phyloP scores from a whole-genome alignment of 345 rosid genomes.

The Atalantia buxifolia region DNA sequence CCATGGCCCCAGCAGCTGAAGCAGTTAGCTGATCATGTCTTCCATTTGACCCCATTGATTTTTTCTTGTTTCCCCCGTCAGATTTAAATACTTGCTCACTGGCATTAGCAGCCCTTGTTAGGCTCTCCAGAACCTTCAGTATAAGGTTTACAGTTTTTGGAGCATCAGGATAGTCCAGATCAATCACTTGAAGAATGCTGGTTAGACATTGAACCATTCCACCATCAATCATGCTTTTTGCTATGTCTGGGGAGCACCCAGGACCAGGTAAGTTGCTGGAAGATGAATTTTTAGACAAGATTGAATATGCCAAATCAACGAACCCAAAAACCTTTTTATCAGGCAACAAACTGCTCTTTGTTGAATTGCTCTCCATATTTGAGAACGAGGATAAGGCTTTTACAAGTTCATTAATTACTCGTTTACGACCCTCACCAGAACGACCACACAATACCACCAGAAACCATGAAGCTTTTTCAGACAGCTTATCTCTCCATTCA shows the following conservation, averaged over 20 bases:
- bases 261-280: constrained; percentile 80
- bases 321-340: constrained; percentile 74
- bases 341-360: constrained; percentile 54
- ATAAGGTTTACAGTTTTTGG: constrained; percentile 83
- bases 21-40: constrained; percentile 43
- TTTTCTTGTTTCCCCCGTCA: constrained; percentile 63
- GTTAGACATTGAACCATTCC: constrained; percentile 79
- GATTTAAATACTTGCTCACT: constrained; percentile 69
- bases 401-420: constrained; percentile 82
- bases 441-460: constrained; percentile 86
- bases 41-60: constrained; percentile 39
- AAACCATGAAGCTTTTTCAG: constrained; percentile 92
- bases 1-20: constrained; percentile 43
- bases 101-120: constrained; percentile 92
- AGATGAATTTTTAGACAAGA: constrained; percentile 83
- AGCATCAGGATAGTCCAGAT: constrained; percentile 96
- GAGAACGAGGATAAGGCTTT: constrained; percentile 70
- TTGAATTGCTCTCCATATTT: constrained; percentile 61
- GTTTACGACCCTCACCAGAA: constrained; percentile 85
- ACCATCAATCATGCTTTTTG: constrained; percentile 94
- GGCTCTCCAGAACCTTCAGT: constrained; percentile 79
- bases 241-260: constrained; percentile 88
- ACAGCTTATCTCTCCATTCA: constrained; percentile 85
- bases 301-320: constrained; percentile 70
- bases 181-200: constrained; percentile 76